Evolutionary conservation across 495 filamentous ascomycete genomes (phyloP).

Genomic region (Cercophora scortea): DNA sequence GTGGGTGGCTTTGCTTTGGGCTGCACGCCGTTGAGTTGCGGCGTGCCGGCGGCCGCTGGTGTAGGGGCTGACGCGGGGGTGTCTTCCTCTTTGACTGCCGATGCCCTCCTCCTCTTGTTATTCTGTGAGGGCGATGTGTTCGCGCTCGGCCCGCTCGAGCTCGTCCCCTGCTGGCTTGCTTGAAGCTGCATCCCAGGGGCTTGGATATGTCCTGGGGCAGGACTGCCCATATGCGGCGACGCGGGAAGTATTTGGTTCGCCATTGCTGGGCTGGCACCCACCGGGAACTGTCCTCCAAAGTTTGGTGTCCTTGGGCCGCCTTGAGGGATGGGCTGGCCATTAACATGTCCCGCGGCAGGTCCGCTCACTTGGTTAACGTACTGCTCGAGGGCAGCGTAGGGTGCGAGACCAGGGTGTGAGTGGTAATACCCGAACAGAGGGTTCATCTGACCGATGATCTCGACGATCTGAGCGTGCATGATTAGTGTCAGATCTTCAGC

Average conservation of each 20-base stretch:
- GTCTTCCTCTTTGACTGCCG: conserved; percentile 70
- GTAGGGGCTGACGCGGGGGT: conserved; percentile 38
- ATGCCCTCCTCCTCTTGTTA: conserved; percentile 69
- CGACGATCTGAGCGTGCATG: conserved; percentile 48
- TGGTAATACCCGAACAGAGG: conserved; percentile 56
- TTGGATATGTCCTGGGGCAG: conserved; percentile 51
- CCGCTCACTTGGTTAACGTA: conserved; percentile 42
- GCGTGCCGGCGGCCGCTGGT: conserved; percentile 27
- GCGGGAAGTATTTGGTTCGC: conserved; percentile 50
- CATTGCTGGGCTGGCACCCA: conserved; percentile 47
- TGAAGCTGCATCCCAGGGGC: conserved; percentile 63
- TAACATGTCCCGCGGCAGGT: conserved; percentile 20
- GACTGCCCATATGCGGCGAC: conserved; percentile 51
- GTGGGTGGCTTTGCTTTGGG: conserved; percentile 36
- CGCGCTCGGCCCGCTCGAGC: conserved; percentile 64
- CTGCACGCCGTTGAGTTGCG: conserved; percentile 39
- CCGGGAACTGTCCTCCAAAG: conserved; percentile 40
- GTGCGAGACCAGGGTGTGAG: conserved; percentile 46
- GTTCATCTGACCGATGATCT: conserved; percentile 69
- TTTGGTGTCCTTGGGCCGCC: conserved; percentile 38
- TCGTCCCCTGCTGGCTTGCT: conserved; percentile 64
- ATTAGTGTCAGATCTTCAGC: background rate
- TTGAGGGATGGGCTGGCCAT: conserved; percentile 34
- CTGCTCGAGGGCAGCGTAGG: conserved; percentile 54
- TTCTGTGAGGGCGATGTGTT: conserved; percentile 78